These are phyloP conservation scores for Flaveria trinervia DNA, from an alignment of 129 eudicot genomes.

Conservation along the genomic window DNA sequence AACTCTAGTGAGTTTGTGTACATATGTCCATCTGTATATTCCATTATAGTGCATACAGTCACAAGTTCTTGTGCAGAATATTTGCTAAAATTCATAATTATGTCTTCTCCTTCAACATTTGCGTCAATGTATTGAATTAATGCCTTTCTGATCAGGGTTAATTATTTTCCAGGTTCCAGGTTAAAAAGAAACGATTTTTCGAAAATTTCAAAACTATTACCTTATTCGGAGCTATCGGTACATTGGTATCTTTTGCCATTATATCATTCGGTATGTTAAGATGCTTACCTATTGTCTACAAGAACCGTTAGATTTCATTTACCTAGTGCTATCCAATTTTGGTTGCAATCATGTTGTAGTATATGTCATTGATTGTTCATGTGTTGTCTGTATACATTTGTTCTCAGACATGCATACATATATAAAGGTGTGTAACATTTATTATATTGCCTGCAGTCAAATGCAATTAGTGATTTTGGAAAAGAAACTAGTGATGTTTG, in stretches of 20 bases:
- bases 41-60: neutral
- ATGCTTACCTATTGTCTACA: constrained; percentile 5
- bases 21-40: neutral
- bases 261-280: constrained; percentile 51
- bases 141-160: constrained; percentile 6
- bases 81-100: neutral
- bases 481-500: neutral
- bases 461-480: constrained; percentile 20
- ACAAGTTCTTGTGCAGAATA: neutral
- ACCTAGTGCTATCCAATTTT: constrained; percentile 1
- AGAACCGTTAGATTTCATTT: neutral
- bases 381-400: neutral
- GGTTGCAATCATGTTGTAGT: constrained; percentile 11
- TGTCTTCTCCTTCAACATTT: constrained; percentile 9
- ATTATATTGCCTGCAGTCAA: neutral
- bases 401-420: constrained; percentile 6
- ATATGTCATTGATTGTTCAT: constrained; percentile 11
- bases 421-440: neutral
- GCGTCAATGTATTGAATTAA: constrained; percentile 1
- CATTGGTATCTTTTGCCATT: constrained; percentile 50
- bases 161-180: constrained; percentile 44
- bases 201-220: constrained; percentile 55
- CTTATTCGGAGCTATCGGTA: constrained; percentile 52
- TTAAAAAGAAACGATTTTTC: constrained; percentile 56
- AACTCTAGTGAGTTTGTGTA: neutral